These are phyloP conservation scores for Ampelomyces quisqualis DNA, from an alignment of 2,329 filamentous ascomycete species.

Conservation along the genomic window DNA sequence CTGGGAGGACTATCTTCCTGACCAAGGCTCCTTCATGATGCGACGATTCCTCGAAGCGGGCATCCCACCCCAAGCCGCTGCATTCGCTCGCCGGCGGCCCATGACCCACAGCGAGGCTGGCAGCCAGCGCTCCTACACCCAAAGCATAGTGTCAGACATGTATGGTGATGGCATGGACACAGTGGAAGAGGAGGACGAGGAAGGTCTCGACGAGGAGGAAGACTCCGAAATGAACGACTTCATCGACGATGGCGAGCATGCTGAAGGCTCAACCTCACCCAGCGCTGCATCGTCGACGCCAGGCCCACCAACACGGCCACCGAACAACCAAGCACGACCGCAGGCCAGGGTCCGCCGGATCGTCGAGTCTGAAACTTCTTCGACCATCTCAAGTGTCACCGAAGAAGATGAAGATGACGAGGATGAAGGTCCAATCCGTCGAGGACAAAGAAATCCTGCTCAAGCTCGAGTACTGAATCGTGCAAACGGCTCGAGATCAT, in stretches of 20 bases:
- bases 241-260: slow-evolving; percentile 41
- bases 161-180: slow-evolving; percentile 47
- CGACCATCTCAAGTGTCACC: slow-evolving; percentile 36
- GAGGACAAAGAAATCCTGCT: slow-evolving; percentile 34
- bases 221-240: slow-evolving; percentile 48
- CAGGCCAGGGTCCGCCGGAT: slow-evolving; percentile 37
- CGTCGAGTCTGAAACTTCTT: slow-evolving; percentile 44
- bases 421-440: slow-evolving; percentile 39
- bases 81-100: slow-evolving; percentile 32
- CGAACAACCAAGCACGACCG: slow-evolving; percentile 19
- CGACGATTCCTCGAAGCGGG: slow-evolving; percentile 35
- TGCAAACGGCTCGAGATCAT: slow-evolving; percentile 38
- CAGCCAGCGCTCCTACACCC: slow-evolving; percentile 44
- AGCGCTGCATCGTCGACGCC: slow-evolving; percentile 34
- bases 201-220: slow-evolving; percentile 39
- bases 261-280: slow-evolving; percentile 25
- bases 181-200: slow-evolving; percentile 48
- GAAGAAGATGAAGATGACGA: slow-evolving; percentile 37
- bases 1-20: slow-evolving; percentile 34
- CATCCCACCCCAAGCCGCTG: slow-evolving; percentile 22
- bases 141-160: slow-evolving; percentile 45
- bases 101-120: slow-evolving; percentile 47
- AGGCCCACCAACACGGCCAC: slow-evolving; percentile 33
- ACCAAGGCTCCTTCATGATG: slow-evolving; percentile 39
- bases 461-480: slow-evolving; percentile 35